Conservation (phyloP, 2,329 filamentous ascomycete genomes). For the Gyromitra esculenta region DNA sequence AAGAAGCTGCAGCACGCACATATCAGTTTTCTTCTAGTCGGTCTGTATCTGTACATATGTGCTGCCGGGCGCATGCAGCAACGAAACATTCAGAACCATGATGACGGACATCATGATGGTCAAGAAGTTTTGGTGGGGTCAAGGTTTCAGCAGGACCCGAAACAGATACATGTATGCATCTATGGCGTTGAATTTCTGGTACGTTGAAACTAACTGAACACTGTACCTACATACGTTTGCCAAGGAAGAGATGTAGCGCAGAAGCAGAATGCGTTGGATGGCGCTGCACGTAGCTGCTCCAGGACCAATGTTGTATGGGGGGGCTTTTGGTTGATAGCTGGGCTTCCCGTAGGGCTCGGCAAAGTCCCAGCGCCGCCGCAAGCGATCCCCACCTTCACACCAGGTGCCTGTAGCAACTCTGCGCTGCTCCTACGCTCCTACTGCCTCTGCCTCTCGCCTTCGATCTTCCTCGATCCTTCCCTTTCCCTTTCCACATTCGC, state of each 20-base stretch:
- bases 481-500: slow-evolving; percentile 14
- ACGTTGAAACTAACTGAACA: slow-evolving; percentile 31
- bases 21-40: slow-evolving; percentile 12
- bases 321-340: slow-evolving; percentile 37
- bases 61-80: slow-evolving; percentile 44
- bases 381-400: slow-evolving; percentile 45
- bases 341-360: slow-evolving; percentile 45
- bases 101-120: slow-evolving; percentile 38
- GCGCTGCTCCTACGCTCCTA: slow-evolving; percentile 18
- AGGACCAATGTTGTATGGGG: slow-evolving; percentile 25
- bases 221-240: slow-evolving; percentile 41
- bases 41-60: slow-evolving; percentile 32
- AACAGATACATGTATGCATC: slow-evolving; percentile 43
- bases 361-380: slow-evolving; percentile 39
- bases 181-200: slow-evolving; percentile 28
- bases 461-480: slow-evolving; percentile 27
- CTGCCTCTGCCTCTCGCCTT: slow-evolving; percentile 20
- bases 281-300: slow-evolving; percentile 37
- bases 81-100: slow-evolving; percentile 48
- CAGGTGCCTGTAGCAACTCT: slow-evolving; percentile 44
- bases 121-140: slow-evolving; percentile 40
- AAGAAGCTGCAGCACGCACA: slow-evolving; percentile 42
- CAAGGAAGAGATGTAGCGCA: slow-evolving; percentile 46
- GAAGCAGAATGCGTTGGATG: slow-evolving; percentile 29
- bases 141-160: slow-evolving; percentile 45